phyloP scores from a whole-genome alignment of 306 rosid species.

The Alnus glutinosa region DNA sequence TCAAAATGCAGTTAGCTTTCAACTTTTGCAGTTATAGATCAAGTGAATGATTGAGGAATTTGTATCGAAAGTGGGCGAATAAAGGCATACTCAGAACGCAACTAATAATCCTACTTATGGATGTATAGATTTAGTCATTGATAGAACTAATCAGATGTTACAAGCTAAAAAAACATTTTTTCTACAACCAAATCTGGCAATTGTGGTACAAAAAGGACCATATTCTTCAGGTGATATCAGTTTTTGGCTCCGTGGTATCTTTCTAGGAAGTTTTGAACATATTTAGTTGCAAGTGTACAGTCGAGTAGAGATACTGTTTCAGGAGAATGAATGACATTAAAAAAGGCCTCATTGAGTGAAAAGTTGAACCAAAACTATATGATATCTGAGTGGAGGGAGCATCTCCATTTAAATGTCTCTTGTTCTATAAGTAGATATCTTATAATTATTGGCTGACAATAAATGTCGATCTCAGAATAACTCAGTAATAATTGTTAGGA shows the following conservation, averaged over 20 bases:
- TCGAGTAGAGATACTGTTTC: not conserved
- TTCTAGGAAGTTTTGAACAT: not conserved
- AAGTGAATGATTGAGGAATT: too few relatives aligned
- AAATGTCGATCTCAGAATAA: not conserved
- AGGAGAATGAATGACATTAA: not conserved
- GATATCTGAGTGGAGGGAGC: not conserved
- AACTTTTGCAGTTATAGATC: too few relatives aligned
- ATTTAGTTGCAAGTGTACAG: not conserved
- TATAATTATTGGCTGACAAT: not conserved
- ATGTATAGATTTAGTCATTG: too few relatives aligned
- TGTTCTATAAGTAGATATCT: not conserved
- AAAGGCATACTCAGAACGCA: too few relatives aligned
- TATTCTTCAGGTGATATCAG: not conserved
- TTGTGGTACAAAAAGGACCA: not conserved
- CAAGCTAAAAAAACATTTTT: not conserved
- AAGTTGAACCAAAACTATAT: not conserved
- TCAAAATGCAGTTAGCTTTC: too few relatives aligned
- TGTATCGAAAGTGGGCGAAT: too few relatives aligned
- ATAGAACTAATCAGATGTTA: not conserved
- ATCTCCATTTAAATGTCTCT: not conserved
- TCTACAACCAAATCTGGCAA: not conserved
- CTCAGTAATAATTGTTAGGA: too few relatives aligned
- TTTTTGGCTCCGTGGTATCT: not conserved
- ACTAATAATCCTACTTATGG: too few relatives aligned
- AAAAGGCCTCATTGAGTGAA: not conserved